These are phyloP conservation scores for Pseudogymnoascus sp. DNA, from an alignment of 2,329 filamentous ascomycete species.

Conservation along the genomic window DNA sequence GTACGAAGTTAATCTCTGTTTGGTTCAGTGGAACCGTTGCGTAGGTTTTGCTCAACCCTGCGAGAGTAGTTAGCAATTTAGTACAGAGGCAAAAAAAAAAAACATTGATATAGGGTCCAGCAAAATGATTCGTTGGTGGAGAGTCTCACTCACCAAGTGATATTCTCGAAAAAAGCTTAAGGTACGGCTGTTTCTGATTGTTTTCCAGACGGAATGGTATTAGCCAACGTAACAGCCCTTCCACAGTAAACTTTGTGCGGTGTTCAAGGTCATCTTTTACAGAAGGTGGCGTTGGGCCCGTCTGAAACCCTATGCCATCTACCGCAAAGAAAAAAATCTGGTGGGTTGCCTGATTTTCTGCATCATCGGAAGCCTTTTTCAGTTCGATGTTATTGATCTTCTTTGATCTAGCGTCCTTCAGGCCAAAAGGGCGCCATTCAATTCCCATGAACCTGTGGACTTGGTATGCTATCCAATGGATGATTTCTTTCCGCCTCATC, in stretches of 20 bases:
- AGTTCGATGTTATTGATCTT: conserved; percentile 30
- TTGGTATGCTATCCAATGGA: conserved; percentile 32
- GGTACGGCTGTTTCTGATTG: conserved; percentile 38
- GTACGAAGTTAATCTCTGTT: conserved; percentile 36
- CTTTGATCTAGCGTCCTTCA: conserved; percentile 18
- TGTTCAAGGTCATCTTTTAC: not conserved
- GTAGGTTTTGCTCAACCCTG: conserved; percentile 31
- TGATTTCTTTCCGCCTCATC: conserved; percentile 27
- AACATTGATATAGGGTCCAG: not conserved
- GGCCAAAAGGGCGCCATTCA: conserved; percentile 23
- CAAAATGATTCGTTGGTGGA: not conserved
- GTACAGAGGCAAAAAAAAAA: not conserved
- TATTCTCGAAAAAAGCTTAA: conserved; percentile 52
- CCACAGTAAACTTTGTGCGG: conserved; percentile 27
- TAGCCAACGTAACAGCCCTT: conserved; percentile 43
- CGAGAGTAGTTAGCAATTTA: not conserved
- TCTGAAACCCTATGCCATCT: conserved; percentile 29
- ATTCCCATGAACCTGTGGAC: conserved; percentile 22
- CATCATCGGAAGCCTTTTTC: conserved; percentile 28
- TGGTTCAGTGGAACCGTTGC: conserved; percentile 38
- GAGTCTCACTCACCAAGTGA: conserved; percentile 36
- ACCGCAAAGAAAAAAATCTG: conserved; percentile 48
- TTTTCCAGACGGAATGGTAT: conserved; percentile 31
- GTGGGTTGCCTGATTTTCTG: conserved; percentile 29
- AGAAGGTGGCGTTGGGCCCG: not conserved